Evolutionary conservation across 2,329 filamentous ascomycete genomes (phyloP).

Genomic region (Neodidymelliopsis sp.): DNA sequence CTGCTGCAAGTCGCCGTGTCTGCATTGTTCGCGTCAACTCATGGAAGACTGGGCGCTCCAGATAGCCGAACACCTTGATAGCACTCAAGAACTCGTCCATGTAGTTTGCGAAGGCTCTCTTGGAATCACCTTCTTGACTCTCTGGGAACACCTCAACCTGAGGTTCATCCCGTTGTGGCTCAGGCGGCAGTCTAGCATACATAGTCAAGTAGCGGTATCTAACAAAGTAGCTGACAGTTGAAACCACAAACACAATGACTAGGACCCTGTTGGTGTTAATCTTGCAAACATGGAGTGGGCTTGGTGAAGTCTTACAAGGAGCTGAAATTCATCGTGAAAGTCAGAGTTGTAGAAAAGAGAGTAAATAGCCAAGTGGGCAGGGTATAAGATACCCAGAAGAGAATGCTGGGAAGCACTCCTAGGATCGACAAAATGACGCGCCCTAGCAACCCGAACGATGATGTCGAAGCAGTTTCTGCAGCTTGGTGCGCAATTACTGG

Average conservation of each 20-base stretch:
- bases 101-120: constrained; percentile 93
- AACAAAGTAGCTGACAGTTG: constrained; percentile 91
- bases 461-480: constrained; percentile 31
- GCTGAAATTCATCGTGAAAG: constrained; percentile 98
- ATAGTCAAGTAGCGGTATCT: constrained; percentile 96
- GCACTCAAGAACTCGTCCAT: constrained; percentile 97
- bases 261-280: constrained; percentile 55
- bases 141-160: constrained; percentile 96
- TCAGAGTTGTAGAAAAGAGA: constrained; percentile 89
- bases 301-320: constrained; percentile 71
- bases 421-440: constrained; percentile 59
- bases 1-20: constrained; percentile 92
- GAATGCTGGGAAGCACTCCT: constrained; percentile 62
- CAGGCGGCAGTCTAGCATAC: constrained; percentile 91
- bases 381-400: constrained; percentile 86
- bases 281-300: neutral
- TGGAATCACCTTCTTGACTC: constrained; percentile 85
- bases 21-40: constrained; percentile 98
- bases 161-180: constrained; percentile 94
- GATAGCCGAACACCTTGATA: constrained; percentile 98
- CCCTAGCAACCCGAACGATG: constrained; percentile 55
- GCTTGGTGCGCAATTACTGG: constrained; percentile 8
- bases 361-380: constrained; percentile 89
- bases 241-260: constrained; percentile 77
- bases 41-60: constrained; percentile 96